Evolutionary conservation across 1,139 yeast genomes (phyloP), one percentile per base, ranked within the genome.

Genomic region (Yamadazyma conglobata): DNA sequence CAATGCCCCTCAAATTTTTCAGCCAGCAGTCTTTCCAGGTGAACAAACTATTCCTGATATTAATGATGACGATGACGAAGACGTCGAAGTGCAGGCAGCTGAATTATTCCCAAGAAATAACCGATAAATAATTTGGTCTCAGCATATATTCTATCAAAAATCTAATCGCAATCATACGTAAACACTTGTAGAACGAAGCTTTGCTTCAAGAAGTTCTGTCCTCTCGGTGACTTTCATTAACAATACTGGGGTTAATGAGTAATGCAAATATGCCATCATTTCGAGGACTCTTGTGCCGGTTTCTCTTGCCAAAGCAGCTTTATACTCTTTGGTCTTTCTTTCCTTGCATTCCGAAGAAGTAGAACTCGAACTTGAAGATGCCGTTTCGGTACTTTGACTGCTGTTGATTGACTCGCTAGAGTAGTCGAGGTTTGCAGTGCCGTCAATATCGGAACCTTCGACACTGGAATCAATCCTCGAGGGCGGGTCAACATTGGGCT

Each of bases 1-100:
- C 16, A 60, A 64, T 45, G 73, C 72, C 6, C 73, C 73, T 3
- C 73, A 64, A 27, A 62, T 66, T 10, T 46, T 47, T 18, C 73
- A 66, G 36, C 70, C 70, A 5, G 62, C 73, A 5, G 70, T 65
- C 2, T 67, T 67, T 35, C 64, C 64, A 3, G 52, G 46, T 37
- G 56, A 54, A 24, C 49, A 48, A 28, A 40, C 44, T 1, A 47
- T 56, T 11, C 61, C 60, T 18, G 43, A 48, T 16, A 46, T 54
- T 9, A 51, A 57, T 36, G 54, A 46, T 15, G 58, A 50, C 24
- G 55, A 46, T 10, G 58, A 48, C 23, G 59, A 49, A 24, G 54
- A 50, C 19, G 64, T 52, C 15, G 67, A 62, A 28, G 60, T 61
- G 65, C 60, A 55, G 29, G 48, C 51, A 8, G 62, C 55, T 29